Evolutionary conservation across 768 basidiomycete species (phyloP), one percentile per base, ranked within the genome.

Genomic region (Udeniomyces megalosporus): DNA sequence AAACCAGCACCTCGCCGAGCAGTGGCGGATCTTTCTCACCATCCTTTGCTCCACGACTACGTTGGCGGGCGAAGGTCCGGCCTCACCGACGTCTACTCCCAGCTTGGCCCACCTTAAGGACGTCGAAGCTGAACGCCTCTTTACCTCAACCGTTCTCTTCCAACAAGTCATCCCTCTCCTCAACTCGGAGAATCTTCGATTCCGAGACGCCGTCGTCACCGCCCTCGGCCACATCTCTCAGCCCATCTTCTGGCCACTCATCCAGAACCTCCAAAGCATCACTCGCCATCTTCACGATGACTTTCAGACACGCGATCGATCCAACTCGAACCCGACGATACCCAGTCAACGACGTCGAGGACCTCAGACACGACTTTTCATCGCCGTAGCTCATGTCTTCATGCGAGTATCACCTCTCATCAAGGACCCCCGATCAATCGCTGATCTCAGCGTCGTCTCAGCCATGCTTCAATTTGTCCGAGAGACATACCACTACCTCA

Each of bases 201-300:
- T 92, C 72, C 82, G 88, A 57, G 86, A 91, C 70, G 82, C 85
- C 0, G 88, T 87, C 14, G 88, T 92, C 11, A 76, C 87, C 42
- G 88, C 89, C 62, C 85, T 96, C 70, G 91, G 90, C 69, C 83
- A 85, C 28, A 86, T 93, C 67, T 86, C 87, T 5, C 77, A 82
- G 12, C 79, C 76, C 66, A 82, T 81, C 0, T 90, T 92, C 71
- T 81, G 84, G 11, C 82, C 86, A 34, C 77, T 95, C 24, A 75
- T 92, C 20, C 89, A 92, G 67, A 87, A 90, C 64, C 79, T 95
- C 34, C 84, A 83, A 64, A 78, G 82, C 5, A 81, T 93, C 53
- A 81, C 86, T 2, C 82, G 86, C 24, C 87, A 90, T 67, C 82
- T 91, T 66, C 87, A 88, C 66, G 89, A 92, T 67, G 86, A 87